phyloP scores from a whole-genome alignment of 495 filamentous ascomycete genomes.

The Viridothelium virens region DNA sequence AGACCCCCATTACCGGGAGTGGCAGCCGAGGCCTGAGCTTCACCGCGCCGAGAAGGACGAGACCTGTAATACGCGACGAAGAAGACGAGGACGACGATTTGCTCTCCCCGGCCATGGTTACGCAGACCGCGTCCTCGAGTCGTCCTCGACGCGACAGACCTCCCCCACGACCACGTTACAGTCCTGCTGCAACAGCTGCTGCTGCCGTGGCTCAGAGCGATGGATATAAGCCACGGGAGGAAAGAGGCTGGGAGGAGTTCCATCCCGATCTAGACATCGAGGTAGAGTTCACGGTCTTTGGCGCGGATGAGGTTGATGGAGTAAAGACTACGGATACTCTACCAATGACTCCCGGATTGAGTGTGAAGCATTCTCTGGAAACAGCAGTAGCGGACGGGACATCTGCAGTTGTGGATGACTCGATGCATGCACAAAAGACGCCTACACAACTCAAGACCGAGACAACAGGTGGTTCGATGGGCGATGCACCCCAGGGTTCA shows the following conservation, averaged over 20 bases:
- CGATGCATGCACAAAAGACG: conserved; percentile 17
- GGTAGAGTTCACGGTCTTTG: conserved; percentile 64
- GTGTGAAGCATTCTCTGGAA: conserved; percentile 13
- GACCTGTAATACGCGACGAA: not conserved
- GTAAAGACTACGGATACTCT: not conserved
- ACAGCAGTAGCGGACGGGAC: conserved; percentile 22
- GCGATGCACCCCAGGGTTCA: conserved; percentile 12
- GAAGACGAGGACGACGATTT: conserved; percentile 11
- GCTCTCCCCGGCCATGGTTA: conserved; percentile 18
- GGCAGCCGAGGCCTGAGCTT: conserved; percentile 42
- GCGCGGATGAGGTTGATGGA: conserved; percentile 77
- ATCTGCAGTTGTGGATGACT: conserved; percentile 25
- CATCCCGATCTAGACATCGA: conserved; percentile 91
- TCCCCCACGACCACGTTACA: conserved; percentile 49
- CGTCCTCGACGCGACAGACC: conserved; percentile 48
- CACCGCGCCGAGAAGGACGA: conserved; percentile 38
- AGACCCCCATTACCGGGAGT: conserved; percentile 40
- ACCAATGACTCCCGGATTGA: not conserved
- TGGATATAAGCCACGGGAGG: conserved; percentile 93
- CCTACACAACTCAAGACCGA: conserved; percentile 6
- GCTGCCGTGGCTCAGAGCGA: conserved; percentile 81
- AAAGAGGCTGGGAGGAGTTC: conserved; percentile 94
- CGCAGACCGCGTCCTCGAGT: conserved; percentile 41
- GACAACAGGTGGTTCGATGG: conserved; percentile 36
- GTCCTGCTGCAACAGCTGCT: conserved; percentile 67